Evolutionary conservation across 148 eudicot species (phyloP), one percentile per base, ranked within the genome.

Genomic region (Salicornia ramosissima): DNA sequence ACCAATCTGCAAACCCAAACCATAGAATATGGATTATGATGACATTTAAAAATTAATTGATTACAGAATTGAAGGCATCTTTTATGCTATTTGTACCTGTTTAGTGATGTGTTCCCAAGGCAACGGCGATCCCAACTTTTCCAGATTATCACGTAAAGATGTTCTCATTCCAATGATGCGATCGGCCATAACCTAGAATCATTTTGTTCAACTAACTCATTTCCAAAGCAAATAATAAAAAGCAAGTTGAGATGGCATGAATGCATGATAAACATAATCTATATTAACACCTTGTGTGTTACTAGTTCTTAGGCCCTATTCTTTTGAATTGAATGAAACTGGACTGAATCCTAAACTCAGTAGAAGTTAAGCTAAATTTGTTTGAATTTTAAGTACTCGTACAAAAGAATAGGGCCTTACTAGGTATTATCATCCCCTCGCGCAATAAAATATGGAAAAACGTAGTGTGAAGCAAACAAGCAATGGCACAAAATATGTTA

Each of bases 71-170:
- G 12, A 64, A 13, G 30, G 52, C 57, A 12, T 18, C 39, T 61
- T 29, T 15, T 21, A 33, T 60, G 51, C 19, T 3, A 34, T 52
- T 36, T 9, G 55, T 71, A 90, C 98, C 96, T 93, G 98, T 16
- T 94, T 90, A 28, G 97, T 94, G 74, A 94, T 82, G 78, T 94
- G 98, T 75, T 94, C 97, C 98, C 98, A 94, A n/a, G 98, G 78
- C 11, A 94, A 74, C 2, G 92, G 85, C 30, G 98, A 94, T 1
- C 97, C 96, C 78, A 94, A 68, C 64, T 87, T 87, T 54, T 94
- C 97, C 39, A 94, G 87, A 78, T 87, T 94, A 30, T 87, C 91
- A 52, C 85, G 73, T 26, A 94, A 76, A 78, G 96, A 75, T 56
- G 85, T 87, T 75, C 98, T 84, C 96, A 94, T 83, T 46, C 97